A percentile compares a stretch with the other conserved stretches of the same genome.
Conservation (phyloP, 139 green algal species). For the Micromonas pusilla region DNA sequence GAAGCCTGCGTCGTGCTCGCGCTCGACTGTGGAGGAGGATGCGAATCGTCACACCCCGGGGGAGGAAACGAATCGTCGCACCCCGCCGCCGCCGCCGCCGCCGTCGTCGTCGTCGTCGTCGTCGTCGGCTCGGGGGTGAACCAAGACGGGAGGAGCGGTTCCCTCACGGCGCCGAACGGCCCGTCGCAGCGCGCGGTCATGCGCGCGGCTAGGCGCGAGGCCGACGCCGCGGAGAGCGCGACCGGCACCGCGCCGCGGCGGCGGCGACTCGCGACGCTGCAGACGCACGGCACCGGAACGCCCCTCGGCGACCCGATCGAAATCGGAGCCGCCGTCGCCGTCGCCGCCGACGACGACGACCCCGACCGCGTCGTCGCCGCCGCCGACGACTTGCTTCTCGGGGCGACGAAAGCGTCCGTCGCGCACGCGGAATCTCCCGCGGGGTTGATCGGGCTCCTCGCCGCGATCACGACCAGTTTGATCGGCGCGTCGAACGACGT, state of each 20-base stretch:
- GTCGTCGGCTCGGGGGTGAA: constrained; percentile 37
- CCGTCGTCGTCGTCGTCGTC: constrained; percentile 31
- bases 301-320: constrained; percentile 48
- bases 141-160: constrained; percentile 67
- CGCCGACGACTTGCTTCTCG: not conserved
- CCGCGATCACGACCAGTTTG: not conserved
- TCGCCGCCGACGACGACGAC: not conserved
- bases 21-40: too few relatives aligned
- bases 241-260: constrained; percentile 13
- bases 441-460: not conserved
- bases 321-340: constrained; percentile 7
- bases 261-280: too few relatives aligned
- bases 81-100: too few relatives aligned
- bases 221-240: not conserved
- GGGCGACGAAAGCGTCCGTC: constrained; percentile 6
- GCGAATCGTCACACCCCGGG: too few relatives aligned
- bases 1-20: constrained; percentile 53
- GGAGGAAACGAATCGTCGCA: too few relatives aligned
- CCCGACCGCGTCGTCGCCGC: too few relatives aligned
- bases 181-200: constrained; percentile 76
- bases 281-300: constrained; percentile 38
- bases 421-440: constrained; percentile 24
- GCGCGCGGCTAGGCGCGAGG: constrained; percentile 38
- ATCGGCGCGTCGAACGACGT: not conserved
- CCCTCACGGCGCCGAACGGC: constrained; percentile 79